Percentiles rank a stretch among this genome's conserved stretches.
phyloP scores from a whole-genome alignment of 139 green algal species.

The Chlorella ohadii region DNA sequence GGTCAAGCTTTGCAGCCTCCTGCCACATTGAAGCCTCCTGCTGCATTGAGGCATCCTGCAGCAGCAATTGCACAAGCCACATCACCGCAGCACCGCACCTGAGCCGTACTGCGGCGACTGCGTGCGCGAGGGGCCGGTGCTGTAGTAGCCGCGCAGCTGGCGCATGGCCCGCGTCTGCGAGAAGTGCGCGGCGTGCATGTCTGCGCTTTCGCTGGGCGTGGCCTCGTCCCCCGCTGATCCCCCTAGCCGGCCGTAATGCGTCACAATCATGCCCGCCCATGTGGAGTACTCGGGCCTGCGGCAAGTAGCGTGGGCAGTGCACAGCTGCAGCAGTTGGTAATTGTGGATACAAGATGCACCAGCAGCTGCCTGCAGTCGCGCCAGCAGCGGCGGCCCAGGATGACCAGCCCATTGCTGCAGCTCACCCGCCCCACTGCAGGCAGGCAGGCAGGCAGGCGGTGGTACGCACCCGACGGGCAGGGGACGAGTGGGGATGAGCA shows the following conservation, averaged over 20 bases:
- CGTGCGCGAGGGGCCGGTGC: slow-evolving; percentile 12
- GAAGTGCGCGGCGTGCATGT: slow-evolving; percentile 20
- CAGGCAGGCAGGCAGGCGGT: neutral
- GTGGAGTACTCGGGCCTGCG: slow-evolving; percentile 60
- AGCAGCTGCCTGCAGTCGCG: too few species aligned
- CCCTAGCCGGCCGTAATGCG: slow-evolving; percentile 58
- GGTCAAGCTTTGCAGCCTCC: neutral
- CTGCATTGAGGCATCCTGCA: too few species aligned
- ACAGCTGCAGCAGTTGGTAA: too few species aligned
- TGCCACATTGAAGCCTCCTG: too few species aligned
- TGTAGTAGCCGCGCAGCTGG: slow-evolving; percentile 57
- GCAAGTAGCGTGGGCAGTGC: too few species aligned
- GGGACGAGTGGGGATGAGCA: slow-evolving; percentile 77
- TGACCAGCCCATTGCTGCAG: too few species aligned
- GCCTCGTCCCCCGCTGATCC: neutral
- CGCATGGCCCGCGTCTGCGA: slow-evolving; percentile 30
- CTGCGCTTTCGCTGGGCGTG: neutral
- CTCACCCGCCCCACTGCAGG: too few species aligned
- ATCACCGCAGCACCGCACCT: neutral
- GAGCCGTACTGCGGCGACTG: slow-evolving; percentile 30
- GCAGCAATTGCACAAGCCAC: too few species aligned
- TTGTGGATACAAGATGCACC: too few species aligned
- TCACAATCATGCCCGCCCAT: slow-evolving; percentile 71
- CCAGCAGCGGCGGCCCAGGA: too few species aligned
- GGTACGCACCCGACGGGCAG: slow-evolving; percentile 68